phyloP scores from a whole-genome alignment of 2,329 filamentous ascomycete species.

The Clarireedia monteithiana region DNA sequence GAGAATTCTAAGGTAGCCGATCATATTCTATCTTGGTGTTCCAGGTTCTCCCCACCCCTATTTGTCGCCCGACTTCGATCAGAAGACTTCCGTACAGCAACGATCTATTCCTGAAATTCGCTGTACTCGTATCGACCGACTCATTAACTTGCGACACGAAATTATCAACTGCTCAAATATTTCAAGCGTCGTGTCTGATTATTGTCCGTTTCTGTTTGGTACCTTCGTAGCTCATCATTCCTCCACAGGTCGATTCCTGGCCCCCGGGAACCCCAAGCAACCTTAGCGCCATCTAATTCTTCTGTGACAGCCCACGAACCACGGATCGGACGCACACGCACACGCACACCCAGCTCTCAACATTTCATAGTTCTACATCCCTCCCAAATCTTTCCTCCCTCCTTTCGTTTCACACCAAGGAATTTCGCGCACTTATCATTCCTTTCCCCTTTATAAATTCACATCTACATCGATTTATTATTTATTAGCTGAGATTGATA shows the following conservation, averaged over 20 bases:
- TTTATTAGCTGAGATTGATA: neutral
- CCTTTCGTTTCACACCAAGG: neutral
- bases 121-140: too few relatives aligned
- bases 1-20: too few relatives aligned
- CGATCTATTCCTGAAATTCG: too few relatives aligned
- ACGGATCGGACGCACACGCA: neutral
- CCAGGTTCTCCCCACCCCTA: too few relatives aligned
- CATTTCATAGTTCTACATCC: neutral
- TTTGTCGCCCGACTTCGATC: too few relatives aligned
- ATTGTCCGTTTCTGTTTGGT: neutral
- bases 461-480: too few relatives aligned
- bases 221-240: neutral
- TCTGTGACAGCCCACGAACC: conserved; percentile 1
- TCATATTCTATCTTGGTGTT: too few relatives aligned
- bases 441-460: too few relatives aligned
- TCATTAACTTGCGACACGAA: too few relatives aligned
- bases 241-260: neutral
- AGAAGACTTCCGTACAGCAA: too few relatives aligned
- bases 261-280: neutral
- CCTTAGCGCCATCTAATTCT: neutral
- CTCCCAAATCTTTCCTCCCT: neutral
- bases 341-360: neutral
- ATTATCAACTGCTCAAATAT: too few relatives aligned
- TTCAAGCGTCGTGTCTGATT: neutral
- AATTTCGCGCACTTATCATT: too few relatives aligned